A percentile compares a stretch with the other conserved stretches of the same genome.
Conservation (phyloP, 2,329 filamentous ascomycete species). For the Aspergillus pseudoterreus region DNA sequence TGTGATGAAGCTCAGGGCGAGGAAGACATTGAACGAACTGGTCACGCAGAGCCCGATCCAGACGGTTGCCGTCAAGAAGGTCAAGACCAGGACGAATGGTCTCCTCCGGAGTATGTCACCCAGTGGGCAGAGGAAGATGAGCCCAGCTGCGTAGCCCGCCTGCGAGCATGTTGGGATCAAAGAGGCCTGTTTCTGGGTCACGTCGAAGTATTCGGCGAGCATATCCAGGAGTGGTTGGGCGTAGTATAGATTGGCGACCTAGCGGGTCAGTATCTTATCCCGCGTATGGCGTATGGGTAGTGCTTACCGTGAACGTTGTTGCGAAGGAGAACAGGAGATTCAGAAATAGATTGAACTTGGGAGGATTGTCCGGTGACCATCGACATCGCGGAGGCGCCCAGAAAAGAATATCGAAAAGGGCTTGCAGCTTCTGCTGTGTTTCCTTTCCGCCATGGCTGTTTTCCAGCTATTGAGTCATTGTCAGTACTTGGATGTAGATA, state of each 20-base stretch:
- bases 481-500: not conserved
- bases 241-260: conserved; percentile 70
- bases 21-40: conserved; percentile 60
- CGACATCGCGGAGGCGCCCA: conserved; percentile 66
- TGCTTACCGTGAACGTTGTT: conserved; percentile 46
- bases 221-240: conserved; percentile 75
- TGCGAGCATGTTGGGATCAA: conserved; percentile 73
- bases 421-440: not conserved
- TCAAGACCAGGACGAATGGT: conserved; percentile 64
- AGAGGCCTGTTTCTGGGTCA: conserved; percentile 64
- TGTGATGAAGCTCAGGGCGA: conserved; percentile 67
- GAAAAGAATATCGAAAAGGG: conserved; percentile 32
- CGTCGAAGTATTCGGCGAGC: conserved; percentile 66
- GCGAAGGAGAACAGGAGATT: conserved; percentile 66
- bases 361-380: conserved; percentile 64
- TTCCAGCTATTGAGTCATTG: not conserved
- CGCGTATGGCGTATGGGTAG: not conserved
- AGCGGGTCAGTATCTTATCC: not conserved
- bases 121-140: conserved; percentile 71
- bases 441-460: not conserved
- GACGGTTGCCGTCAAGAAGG: conserved; percentile 63
- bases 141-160: conserved; percentile 70
- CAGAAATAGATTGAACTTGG: conserved; percentile 62
- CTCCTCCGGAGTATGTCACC: conserved; percentile 67
- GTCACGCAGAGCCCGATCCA: conserved; percentile 71